Evolutionary conservation across 1,139 yeast species (phyloP).

Genomic region (Blastobotrys buckinghamii): DNA sequence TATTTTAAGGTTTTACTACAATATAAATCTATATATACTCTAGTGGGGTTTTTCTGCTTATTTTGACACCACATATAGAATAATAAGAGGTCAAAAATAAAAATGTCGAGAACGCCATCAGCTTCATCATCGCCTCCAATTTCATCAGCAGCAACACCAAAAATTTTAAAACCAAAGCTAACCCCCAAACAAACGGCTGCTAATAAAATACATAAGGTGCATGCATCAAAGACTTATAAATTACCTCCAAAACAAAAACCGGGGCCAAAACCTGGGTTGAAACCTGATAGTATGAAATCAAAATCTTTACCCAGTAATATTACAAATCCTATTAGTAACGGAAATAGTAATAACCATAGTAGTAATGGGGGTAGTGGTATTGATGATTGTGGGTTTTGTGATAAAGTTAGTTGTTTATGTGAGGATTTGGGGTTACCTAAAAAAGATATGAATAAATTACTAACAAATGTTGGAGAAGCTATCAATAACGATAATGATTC

Average conservation of each 20-base stretch:
- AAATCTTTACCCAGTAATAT: no score
- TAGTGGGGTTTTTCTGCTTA: no score
- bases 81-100: no score
- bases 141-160: not conserved
- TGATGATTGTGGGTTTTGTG: slow-evolving; percentile 29
- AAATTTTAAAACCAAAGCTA: not conserved
- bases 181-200: not conserved
- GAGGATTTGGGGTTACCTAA: slow-evolving; percentile 27
- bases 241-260: slow-evolving; percentile 89
- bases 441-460: not conserved
- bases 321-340: slow-evolving; percentile 44
- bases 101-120: not conserved
- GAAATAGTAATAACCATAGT: not conserved
- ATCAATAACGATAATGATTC: no score
- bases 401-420: slow-evolving; percentile 30
- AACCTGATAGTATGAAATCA: no score
- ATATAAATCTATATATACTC: no score
- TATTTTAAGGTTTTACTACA: no score
- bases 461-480: slow-evolving; percentile 16
- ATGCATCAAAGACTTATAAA: slow-evolving; percentile 68
- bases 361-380: not conserved
- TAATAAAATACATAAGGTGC: not conserved
- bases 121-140: not conserved
- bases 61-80: no score
- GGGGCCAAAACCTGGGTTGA: slow-evolving; percentile 79